Conservation (phyloP, 106 monocot genomes). For the Xerophyta viscosa region DNA sequence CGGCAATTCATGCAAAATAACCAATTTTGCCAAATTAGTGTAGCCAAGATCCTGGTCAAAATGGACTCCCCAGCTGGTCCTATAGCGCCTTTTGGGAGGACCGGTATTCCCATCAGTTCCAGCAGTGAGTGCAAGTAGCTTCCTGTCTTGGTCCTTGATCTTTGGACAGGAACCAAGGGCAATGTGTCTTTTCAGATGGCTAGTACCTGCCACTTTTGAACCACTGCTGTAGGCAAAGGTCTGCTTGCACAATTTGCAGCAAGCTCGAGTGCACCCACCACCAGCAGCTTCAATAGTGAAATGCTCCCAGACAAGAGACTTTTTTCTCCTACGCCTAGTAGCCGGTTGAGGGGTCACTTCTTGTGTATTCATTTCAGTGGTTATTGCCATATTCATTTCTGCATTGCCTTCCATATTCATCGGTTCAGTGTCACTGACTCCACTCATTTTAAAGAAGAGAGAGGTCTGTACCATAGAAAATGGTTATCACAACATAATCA, state of each 20-base stretch:
- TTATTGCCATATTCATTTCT: no score
- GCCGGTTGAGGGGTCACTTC: slow-evolving; percentile 14
- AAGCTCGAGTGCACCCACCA: slow-evolving; percentile 61
- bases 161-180: slow-evolving; percentile 73
- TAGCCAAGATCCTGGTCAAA: slow-evolving; percentile 72
- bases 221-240: slow-evolving; percentile 89
- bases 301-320: slow-evolving; percentile 90
- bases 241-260: slow-evolving; percentile 91
- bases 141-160: slow-evolving; percentile 48
- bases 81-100: slow-evolving; percentile 65
- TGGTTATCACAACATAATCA: no score
- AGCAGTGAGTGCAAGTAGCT: slow-evolving; percentile 43
- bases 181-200: slow-evolving; percentile 92
- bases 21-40: slow-evolving; percentile 72
- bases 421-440: slow-evolving; percentile 40
- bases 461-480: no score
- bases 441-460: slow-evolving; percentile 34
- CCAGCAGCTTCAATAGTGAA: slow-evolving; percentile 69
- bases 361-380: slow-evolving; percentile 28
- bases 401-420: no score
- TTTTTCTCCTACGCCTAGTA: slow-evolving; percentile 59
- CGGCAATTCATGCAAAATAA: slow-evolving; percentile 89
- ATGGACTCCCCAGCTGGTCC: slow-evolving; percentile 24
- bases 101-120: slow-evolving; percentile 36
- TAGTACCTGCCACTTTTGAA: slow-evolving; percentile 81